A percentile compares a stretch with the other conserved stretches of the same genome.
Conservation (phyloP, 2,329 filamentous ascomycete genomes). For the Diaporthe australafricana region DNA sequence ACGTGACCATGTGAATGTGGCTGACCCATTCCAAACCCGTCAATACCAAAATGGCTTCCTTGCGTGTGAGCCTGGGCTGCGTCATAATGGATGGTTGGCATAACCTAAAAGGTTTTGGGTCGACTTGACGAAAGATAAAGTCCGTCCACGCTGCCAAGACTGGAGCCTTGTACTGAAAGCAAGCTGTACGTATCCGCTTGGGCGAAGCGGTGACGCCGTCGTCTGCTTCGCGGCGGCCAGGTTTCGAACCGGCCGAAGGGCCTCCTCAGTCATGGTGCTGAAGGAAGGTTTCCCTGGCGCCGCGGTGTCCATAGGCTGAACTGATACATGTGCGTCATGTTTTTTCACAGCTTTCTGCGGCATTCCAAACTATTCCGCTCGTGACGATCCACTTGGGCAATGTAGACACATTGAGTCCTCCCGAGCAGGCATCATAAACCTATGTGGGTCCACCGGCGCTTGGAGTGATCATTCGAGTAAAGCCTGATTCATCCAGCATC, state of each 20-base stretch:
- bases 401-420: too few species aligned
- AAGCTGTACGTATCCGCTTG: conserved; percentile 18
- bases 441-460: too few species aligned
- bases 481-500: too few species aligned
- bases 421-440: too few species aligned
- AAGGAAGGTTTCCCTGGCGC: conserved; percentile 48
- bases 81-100: conserved; percentile 36
- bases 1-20: conserved; percentile 38
- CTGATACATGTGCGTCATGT: conserved; percentile 46
- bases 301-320: conserved; percentile 51
- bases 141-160: conserved; percentile 36
- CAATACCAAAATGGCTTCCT: conserved; percentile 40
- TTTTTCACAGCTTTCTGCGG: too few species aligned
- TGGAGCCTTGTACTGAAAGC: conserved; percentile 36
- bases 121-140: conserved; percentile 21
- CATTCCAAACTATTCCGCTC: too few species aligned
- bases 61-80: conserved; percentile 38
- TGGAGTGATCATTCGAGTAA: too few species aligned
- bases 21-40: conserved; percentile 38
- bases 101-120: conserved; percentile 30
- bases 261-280: conserved; percentile 13
- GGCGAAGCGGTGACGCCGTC: background rate
- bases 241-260: background rate
- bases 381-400: too few species aligned
- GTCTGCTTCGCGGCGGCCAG: background rate